Base-by-base conservation (phyloP, 306 rosid genomes). In the Geum urbanum region DNA sequence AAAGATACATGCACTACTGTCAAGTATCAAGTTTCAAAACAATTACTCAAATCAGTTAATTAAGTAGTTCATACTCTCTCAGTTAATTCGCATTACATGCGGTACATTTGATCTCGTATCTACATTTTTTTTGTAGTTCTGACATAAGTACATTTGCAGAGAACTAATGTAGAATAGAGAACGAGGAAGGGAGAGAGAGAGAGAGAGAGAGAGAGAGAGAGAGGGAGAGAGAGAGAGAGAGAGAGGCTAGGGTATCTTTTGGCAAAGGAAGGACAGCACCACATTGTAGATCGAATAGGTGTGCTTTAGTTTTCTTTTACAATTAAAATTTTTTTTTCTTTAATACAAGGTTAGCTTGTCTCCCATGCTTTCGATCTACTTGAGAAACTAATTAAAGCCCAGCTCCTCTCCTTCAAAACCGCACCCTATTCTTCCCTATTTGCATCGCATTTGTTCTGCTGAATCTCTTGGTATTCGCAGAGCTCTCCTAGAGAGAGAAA, bases 361-460 rank as follows among this genome's bases (percentile, higher is more conserved):
- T 75, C 79, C 66, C 64, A 73, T 80, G 76, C 83, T 83, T 64
- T n/a, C n/a, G n/a, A n/a, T 67, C 74, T 71, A 70, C 72, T 32
- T 60, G 81, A 82, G 83, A 81, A 76, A 76, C 81, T 74, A 84
- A 90, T 84, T 82, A 54, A 75, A 87, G 13, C 18, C 51, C 72
- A 78, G 27, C 66, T 62, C 76, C 70, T 82, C 87, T 81, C 79
- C 91, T 85, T 91, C 85, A 85, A 88, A 83, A 88, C 78, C 89
- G 97, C 88, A 91, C 97, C 97, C 87, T 86, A 91, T 91, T 91
- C 97, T 80, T 65, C 86, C 85, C 81, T 78, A 81, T 81, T 85
- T 90, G 96, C 92, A 90, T 92, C 87, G 98, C 96, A 86, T 92
- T 92, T 92, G 98, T 92, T 92, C 97, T 88, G 1, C 65, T 92